Evolutionary conservation across 225 moss, liverwort and hornwort genomes (phyloP), one percentile per base, ranked within the genome.

Genomic region (Bryoerythrophyllum caledonicum): DNA sequence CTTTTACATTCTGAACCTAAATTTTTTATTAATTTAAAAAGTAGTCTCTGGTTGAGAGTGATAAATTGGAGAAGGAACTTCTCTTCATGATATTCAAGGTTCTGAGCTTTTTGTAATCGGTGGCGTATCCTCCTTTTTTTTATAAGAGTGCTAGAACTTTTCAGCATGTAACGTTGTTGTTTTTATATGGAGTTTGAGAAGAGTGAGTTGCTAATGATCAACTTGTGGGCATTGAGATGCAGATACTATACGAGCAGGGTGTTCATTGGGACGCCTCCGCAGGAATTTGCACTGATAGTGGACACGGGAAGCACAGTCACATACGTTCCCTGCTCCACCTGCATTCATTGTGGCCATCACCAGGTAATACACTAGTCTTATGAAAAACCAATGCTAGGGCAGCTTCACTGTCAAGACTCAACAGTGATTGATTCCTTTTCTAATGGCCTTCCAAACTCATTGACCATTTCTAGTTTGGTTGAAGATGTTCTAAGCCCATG

Each of bases 261-360:
- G 65, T 87, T 67, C 40, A 88, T 99, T 56, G 97, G 97, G 63
- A 89, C 93, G 44, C 97, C 97, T 19, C 74, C 93, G 8, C 87
- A 91, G 65, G 91, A 99, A 68, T 99, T 93, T 54, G 88, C 97
- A 30, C 86, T 99, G 35, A 99, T 99, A 59, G 97, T 99, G 74
- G 97, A 99, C 72, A 94, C 97, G 28, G 97, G 97, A 44, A 99
- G 97, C 89, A 93, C 95, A 25, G 91, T 99, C 52, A 93, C 97
- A 66, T 99, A 99, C 80, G 97, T 99, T 41, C 97, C 97, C 27
- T 99, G 97, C 83, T 86, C 95, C 49, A 86, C 89, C 34, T 99
- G 97, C 73, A 93, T 82, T 35, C 97, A 90, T 72, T 99, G 97
- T 88, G 97, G 97, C 44, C 70, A 71, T 60, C 97, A 97, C 80